A percentile compares a stretch with the other conserved stretches of the same genome.
phyloP scores from a whole-genome alignment of 2,329 filamentous ascomycete species.

The Stemphylium lycopersici region DNA sequence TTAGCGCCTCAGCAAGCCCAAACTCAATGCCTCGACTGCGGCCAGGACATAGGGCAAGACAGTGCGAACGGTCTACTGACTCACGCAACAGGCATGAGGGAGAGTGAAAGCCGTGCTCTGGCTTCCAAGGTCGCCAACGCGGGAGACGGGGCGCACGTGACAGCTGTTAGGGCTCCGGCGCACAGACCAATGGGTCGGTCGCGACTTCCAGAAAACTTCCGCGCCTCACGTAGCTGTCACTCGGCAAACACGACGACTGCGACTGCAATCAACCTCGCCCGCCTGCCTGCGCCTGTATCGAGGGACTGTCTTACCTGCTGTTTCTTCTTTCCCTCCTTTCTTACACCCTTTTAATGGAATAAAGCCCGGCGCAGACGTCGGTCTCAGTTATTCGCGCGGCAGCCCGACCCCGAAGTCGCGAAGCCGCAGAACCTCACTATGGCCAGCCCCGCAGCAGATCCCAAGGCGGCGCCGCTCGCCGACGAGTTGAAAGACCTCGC shows the following conservation, averaged over 20 bases:
- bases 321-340: slow-evolving; percentile 1
- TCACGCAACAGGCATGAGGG: background rate
- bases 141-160: slow-evolving; percentile 6
- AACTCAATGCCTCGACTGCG: background rate
- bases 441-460: slow-evolving; percentile 35
- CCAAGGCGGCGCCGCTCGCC: slow-evolving; percentile 42
- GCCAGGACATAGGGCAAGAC: background rate
- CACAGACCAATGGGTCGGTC: slow-evolving; percentile 22
- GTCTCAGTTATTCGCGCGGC: slow-evolving; percentile 23
- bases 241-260: slow-evolving; percentile 20
- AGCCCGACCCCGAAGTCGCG: slow-evolving; percentile 27
- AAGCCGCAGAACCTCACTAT: slow-evolving; percentile 32
- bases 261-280: slow-evolving; percentile 10
- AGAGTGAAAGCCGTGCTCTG: background rate
- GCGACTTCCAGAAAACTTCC: slow-evolving; percentile 24
- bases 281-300: slow-evolving; percentile 8
- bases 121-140: background rate
- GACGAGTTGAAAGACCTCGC: slow-evolving; percentile 44
- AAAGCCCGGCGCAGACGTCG: slow-evolving; percentile 15
- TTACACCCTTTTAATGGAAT: slow-evolving; percentile 30
- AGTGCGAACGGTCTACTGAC: background rate
- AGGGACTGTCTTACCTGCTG: background rate
- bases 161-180: slow-evolving; percentile 1
- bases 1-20: slow-evolving; percentile 18
- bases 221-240: slow-evolving; percentile 18